phyloP scores from a whole-genome alignment of 148 eudicot species.

The Rhododendron molle region DNA sequence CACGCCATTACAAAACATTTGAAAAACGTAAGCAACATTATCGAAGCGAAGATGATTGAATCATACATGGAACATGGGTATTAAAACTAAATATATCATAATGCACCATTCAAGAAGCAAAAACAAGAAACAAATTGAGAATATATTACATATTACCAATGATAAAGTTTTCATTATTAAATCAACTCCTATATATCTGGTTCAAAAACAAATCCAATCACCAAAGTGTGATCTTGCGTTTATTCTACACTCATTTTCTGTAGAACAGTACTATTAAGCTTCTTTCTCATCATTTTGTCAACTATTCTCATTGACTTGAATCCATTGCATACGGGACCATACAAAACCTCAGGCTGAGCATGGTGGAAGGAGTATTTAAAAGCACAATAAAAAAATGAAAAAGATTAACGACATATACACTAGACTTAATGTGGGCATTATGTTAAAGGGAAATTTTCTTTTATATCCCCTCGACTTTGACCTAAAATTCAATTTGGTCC shows the following conservation, averaged over 20 bases:
- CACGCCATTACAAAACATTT: background rate
- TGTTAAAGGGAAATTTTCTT: background rate
- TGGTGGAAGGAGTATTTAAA: background rate
- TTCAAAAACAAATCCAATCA: background rate
- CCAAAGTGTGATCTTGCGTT: background rate
- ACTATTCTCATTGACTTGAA: background rate
- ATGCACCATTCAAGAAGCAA: background rate
- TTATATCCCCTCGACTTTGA: too few relatives aligned
- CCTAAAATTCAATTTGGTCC: too few relatives aligned
- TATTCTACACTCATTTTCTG: background rate
- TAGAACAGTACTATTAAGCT: background rate
- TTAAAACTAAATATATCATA: background rate
- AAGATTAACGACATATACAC: background rate
- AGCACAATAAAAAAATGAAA: slow-evolving; percentile 2
- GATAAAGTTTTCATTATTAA: background rate
- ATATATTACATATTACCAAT: background rate
- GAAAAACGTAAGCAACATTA: background rate
- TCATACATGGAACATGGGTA: background rate
- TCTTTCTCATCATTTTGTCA: background rate
- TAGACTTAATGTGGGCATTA: background rate
- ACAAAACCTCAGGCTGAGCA: background rate
- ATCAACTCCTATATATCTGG: background rate
- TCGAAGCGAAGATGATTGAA: background rate
- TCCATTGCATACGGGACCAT: background rate
- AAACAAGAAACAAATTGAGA: background rate